Conservation (phyloP, 1,284 basidiomycete genomes). For the Trichosporon sp. region DNA sequence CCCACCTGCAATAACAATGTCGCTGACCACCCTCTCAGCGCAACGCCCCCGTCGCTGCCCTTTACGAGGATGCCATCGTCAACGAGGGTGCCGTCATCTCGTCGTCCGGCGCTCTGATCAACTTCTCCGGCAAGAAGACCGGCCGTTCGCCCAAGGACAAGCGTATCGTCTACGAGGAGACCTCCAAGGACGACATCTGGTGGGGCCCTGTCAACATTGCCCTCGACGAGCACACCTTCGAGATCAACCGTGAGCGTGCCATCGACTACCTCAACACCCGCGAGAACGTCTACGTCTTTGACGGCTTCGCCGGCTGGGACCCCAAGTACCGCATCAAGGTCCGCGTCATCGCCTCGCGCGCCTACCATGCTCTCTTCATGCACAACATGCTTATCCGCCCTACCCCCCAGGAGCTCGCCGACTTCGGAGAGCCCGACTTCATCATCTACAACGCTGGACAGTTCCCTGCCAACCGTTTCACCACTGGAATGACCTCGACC, state of each 20-base stretch:
- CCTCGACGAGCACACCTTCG: conserved; percentile 95
- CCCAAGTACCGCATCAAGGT: conserved; percentile 99
- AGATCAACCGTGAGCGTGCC: conserved; percentile 99
- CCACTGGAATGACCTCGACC: conserved; percentile 98
- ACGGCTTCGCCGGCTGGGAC: conserved; percentile 89
- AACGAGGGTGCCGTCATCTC: conserved; percentile 99
- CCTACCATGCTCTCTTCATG: conserved; percentile 99
- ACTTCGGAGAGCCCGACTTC: conserved; percentile 98
- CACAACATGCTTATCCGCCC: conserved; percentile 99
- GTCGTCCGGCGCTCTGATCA: conserved; percentile 92
- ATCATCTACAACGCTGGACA: conserved; percentile 99
- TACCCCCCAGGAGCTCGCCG: conserved; percentile 84
- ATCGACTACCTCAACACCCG: conserved; percentile 99
- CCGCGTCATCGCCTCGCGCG: conserved; percentile 95
- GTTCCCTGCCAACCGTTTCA: conserved; percentile 99
- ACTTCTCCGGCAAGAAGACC: conserved; percentile 99
- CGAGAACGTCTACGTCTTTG: conserved; percentile 98
- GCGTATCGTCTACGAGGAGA: conserved; percentile 98
- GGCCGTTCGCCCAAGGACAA: conserved; percentile 98
- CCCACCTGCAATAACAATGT: background rate
- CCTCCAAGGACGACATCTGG: conserved; percentile 96
- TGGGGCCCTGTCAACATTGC: conserved; percentile 99
- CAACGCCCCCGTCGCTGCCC: conserved; percentile 87
- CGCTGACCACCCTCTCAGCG: conserved; percentile 59
- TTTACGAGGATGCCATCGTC: conserved; percentile 97